Base-by-base conservation (phyloP, 192 early-diverging fungal genomes). In the Funneliformis mosseae region DNA sequence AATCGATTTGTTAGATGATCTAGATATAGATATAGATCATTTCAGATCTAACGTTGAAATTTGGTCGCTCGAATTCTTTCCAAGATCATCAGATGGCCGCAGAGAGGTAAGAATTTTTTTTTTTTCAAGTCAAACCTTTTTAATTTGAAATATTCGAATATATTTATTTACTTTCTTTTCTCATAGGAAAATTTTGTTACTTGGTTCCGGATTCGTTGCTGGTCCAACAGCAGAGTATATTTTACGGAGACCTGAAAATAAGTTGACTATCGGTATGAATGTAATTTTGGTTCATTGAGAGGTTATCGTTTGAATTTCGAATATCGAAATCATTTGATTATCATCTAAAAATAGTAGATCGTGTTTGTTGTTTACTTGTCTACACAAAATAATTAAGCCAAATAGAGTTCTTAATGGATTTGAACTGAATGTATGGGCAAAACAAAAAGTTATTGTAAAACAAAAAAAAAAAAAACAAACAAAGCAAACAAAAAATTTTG, bases 151-250 rank as follows among this genome's bases (percentile, higher is more conserved):
- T 43, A 43, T 5, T 43, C 42, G 42, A 10, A 45, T 45, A 9
- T 9, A 45, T 45, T 45, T 10, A 10, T 10, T 55, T 55, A 2
- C 33, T 33, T 33, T 3, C 33, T 55, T 55, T 55, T 55, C 46
- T 59, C 78, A 71, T 82, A 94, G 92, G 83, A 95, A 93, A 75
- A 96, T 99, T 84, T 91, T 99, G 79, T 92, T 99, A 38, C 93
- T 99, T 76, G 98, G 98, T 67, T 94, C 95, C 46, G 98, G 98
- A 75, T 99, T 95, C 85, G 98, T 99, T 64, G 97, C 98, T 81
- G 95, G 93, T 81, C 98, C 98, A 46, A 94, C 95, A 83, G 92
- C 94, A 72, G 92, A 96, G 81, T 98, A 97, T 87, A 92, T 99
- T 39, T 88, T 96, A 76, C 95, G 96, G 77, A 89, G 92, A 82